Conservation (phyloP, 352 stramenopile genomes). For the Thraustochytrium sp. region DNA sequence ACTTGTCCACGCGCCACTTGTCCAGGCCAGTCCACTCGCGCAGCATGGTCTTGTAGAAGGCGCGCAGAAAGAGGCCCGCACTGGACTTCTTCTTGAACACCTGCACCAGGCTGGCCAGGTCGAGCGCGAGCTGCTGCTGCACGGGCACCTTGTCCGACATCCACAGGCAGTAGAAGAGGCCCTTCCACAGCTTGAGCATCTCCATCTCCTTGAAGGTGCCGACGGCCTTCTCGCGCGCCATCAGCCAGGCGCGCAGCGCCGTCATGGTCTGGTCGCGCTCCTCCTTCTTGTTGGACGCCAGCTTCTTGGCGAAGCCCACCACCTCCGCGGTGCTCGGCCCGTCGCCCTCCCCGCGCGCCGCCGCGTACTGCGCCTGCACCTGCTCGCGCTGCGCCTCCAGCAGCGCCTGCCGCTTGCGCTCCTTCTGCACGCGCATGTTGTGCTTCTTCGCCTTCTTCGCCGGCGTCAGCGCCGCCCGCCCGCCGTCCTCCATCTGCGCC, state of each 20-base stretch:
- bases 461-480: background rate
- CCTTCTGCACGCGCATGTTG: background rate
- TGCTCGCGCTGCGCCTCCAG: background rate
- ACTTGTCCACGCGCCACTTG: slow-evolving; percentile 55
- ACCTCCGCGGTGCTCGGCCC: background rate
- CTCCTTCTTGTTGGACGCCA: slow-evolving; percentile 29
- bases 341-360: background rate
- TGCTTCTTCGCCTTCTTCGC: background rate
- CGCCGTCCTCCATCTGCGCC: background rate
- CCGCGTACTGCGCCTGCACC: background rate
- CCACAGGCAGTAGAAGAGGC: slow-evolving; percentile 72
- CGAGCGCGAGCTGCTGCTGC: slow-evolving; percentile 66
- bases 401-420: background rate
- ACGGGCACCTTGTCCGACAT: slow-evolving; percentile 69
- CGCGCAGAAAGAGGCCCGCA: slow-evolving; percentile 42
- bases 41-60: slow-evolving; percentile 49
- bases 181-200: slow-evolving; percentile 74
- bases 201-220: slow-evolving; percentile 63
- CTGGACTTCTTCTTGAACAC: slow-evolving; percentile 51
- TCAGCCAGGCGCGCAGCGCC: background rate
- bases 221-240: background rate
- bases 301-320: slow-evolving; percentile 15
- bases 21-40: slow-evolving; percentile 49
- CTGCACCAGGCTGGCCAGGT: slow-evolving; percentile 63
- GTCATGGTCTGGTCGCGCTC: background rate